phyloP scores from a whole-genome alignment of 2,329 filamentous ascomycete species.

The Fusarium humuli region DNA sequence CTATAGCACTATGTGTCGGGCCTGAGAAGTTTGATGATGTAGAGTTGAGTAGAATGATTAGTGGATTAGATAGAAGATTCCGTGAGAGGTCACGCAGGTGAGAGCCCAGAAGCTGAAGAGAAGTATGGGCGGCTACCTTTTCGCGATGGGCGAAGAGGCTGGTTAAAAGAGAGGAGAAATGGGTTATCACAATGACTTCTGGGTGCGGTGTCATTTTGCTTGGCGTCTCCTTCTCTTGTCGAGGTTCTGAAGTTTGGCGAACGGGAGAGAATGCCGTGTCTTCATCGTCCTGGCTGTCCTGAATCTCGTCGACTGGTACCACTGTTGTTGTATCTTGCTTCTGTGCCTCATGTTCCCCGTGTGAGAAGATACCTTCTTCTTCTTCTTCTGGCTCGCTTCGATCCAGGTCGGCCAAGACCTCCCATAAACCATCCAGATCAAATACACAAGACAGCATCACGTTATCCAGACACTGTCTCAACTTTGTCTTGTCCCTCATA shows the following conservation, averaged over 20 bases:
- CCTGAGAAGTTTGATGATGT: slow-evolving; percentile 48
- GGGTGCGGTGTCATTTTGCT: slow-evolving; percentile 9
- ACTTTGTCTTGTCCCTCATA: slow-evolving; percentile 36
- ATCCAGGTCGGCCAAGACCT: slow-evolving; percentile 66
- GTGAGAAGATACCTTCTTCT: slow-evolving; percentile 45
- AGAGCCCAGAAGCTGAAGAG: slow-evolving; percentile 60
- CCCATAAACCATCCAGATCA: slow-evolving; percentile 68
- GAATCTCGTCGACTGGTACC: slow-evolving; percentile 45
- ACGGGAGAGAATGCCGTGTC: slow-evolving; percentile 36
- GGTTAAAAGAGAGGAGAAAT: slow-evolving; percentile 64
- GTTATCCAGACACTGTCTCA: slow-evolving; percentile 58
- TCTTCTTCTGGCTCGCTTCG: slow-evolving; percentile 46
- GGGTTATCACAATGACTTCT: slow-evolving; percentile 66
- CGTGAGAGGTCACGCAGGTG: slow-evolving; percentile 60
- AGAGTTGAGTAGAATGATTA: slow-evolving; percentile 68
- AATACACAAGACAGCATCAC: slow-evolving; percentile 69
- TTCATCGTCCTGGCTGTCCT: slow-evolving; percentile 52
- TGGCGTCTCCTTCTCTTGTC: not conserved
- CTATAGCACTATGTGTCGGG: not conserved
- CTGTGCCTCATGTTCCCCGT: not conserved
- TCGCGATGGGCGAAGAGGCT: slow-evolving; percentile 63
- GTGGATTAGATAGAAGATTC: slow-evolving; percentile 54
- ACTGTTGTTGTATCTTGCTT: not conserved
- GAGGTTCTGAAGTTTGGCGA: slow-evolving; percentile 3
- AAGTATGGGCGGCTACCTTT: slow-evolving; percentile 60